Percentiles rank a stretch among this genome's conserved stretches.
These are phyloP conservation scores for Aspergillus wentii DNA, from an alignment of 495 filamentous ascomycete genomes.

Conservation along the genomic window DNA sequence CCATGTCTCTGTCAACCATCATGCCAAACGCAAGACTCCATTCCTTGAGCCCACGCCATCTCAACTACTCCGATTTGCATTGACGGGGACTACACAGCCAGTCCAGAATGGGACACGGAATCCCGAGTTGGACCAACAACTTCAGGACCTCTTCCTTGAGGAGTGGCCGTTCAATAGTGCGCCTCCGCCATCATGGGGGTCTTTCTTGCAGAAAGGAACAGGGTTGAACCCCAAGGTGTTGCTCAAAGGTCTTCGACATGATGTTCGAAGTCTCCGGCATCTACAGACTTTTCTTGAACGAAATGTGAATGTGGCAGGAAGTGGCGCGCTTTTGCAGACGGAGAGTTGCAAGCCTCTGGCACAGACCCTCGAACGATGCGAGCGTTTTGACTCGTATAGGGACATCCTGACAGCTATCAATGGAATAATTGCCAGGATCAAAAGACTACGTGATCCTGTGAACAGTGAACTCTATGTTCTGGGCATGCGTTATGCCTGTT, in stretches of 20 bases:
- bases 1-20: slow-evolving; percentile 2
- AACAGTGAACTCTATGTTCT: slow-evolving; percentile 7
- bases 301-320: slow-evolving; percentile 8
- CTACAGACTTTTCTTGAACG: slow-evolving; percentile 17
- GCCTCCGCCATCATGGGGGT: slow-evolving; percentile 18
- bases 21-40: slow-evolving; percentile 1
- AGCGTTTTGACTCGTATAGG: slow-evolving; percentile 12
- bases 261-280: slow-evolving; percentile 5
- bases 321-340: slow-evolving; percentile 6
- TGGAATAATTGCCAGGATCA: slow-evolving; percentile 22
- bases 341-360: neutral
- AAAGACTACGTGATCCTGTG: slow-evolving; percentile 8
- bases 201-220: slow-evolving; percentile 6
- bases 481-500: slow-evolving; percentile 26
- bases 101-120: neutral
- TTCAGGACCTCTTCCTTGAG: slow-evolving; percentile 13
- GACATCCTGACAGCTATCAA: slow-evolving; percentile 26
- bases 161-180: slow-evolving; percentile 20
- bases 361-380: slow-evolving; percentile 10
- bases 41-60: slow-evolving; percentile 19
- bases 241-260: neutral
- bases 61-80: slow-evolving; percentile 24
- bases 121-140: slow-evolving; percentile 1
- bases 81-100: slow-evolving; percentile 16
- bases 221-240: slow-evolving; percentile 5